phyloP scores from a whole-genome alignment of 495 filamentous ascomycete genomes.

The Neurospora pannonica region DNA sequence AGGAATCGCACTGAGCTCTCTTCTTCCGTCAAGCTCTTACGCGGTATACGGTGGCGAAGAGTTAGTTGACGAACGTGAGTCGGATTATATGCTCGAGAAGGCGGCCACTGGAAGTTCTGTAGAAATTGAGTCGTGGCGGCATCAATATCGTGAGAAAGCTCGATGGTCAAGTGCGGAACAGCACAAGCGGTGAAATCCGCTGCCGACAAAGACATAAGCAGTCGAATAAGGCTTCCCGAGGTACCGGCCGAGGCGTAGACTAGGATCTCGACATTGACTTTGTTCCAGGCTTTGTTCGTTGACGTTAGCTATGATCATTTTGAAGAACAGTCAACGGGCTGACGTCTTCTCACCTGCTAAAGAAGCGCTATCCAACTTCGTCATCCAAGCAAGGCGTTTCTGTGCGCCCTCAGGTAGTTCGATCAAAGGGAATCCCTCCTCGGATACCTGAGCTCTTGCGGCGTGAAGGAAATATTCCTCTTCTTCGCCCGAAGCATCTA shows the following conservation, averaged over 20 bases:
- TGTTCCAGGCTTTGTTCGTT: constrained; percentile 55
- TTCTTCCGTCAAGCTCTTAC: constrained; percentile 42
- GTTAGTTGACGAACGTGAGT: constrained; percentile 42
- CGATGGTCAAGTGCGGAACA: constrained; percentile 65
- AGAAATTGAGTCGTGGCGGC: constrained; percentile 49
- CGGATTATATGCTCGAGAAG: constrained; percentile 27
- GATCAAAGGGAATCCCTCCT: constrained; percentile 45
- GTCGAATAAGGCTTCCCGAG: constrained; percentile 60
- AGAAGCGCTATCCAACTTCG: constrained; percentile 61
- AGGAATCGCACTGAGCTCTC: constrained; percentile 61
- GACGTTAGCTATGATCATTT: constrained; percentile 6
- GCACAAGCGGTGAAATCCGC: constrained; percentile 63
- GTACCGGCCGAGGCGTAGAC: constrained; percentile 60
- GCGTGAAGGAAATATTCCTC: constrained; percentile 46
- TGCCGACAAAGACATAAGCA: constrained; percentile 59
- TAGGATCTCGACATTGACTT: constrained; percentile 62
- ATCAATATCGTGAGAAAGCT: constrained; percentile 62
- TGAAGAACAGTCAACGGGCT: neutral
- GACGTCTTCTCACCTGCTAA: constrained; percentile 45
- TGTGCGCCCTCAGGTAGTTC: constrained; percentile 52
- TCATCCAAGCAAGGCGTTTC: constrained; percentile 63
- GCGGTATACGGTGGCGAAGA: constrained; percentile 61
- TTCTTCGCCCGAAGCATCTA: constrained; percentile 41
- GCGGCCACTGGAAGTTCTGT: constrained; percentile 55
- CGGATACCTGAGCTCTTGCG: constrained; percentile 35